phyloP scores from a whole-genome alignment of 202 grass and related monocot species.

The Eragrostis tef region DNA sequence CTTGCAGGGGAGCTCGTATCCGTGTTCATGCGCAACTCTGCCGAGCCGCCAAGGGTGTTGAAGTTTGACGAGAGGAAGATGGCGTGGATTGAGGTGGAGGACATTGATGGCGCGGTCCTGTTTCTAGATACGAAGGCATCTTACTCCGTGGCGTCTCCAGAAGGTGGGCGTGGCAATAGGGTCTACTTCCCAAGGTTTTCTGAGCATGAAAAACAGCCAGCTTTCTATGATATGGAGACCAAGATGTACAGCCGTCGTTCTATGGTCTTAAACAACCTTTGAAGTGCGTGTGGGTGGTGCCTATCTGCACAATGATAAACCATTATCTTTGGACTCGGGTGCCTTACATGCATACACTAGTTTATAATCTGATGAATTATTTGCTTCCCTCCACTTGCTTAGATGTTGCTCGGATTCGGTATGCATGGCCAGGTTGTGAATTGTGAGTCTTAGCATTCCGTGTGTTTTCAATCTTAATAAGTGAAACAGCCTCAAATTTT shows the following conservation, averaged over 20 bases:
- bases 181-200: constrained; percentile 44
- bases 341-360: no score
- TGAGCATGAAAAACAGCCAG: neutral
- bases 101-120: constrained; percentile 24
- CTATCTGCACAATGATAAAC: neutral
- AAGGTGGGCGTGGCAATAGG: constrained; percentile 18
- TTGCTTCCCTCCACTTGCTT: no score
- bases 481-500: no score
- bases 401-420: no score
- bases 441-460: no score
- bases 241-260: constrained; percentile 2
- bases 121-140: constrained; percentile 38
- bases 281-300: constrained; percentile 45
- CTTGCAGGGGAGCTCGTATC: neutral
- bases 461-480: no score
- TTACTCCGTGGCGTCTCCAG: neutral
- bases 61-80: neutral
- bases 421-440: no score
- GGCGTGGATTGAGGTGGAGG: neutral
- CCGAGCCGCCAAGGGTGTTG: neutral
- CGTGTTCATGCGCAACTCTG: neutral
- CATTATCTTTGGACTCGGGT: no score
- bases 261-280: constrained; percentile 26
- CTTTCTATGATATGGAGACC: constrained; percentile 38
- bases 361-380: no score